Evolutionary conservation across 345 rosid genomes (phyloP), one percentile per base, ranked within the genome.

Genomic region (Eucalyptus brandiana): DNA sequence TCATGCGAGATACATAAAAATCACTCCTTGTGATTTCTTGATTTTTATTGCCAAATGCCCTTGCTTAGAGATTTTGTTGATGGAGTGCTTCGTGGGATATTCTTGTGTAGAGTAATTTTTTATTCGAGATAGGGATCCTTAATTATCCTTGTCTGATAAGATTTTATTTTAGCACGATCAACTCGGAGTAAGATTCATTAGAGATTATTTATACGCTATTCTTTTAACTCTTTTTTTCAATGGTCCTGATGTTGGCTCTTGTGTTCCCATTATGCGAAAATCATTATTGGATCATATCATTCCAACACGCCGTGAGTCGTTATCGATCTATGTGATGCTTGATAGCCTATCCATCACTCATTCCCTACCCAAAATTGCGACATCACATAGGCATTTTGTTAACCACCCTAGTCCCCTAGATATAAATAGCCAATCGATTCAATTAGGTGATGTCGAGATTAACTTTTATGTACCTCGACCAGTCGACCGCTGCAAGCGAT

Each of bases 251-350:
- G 34, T 34, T 5, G 6, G 7, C 23, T 34, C 24, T 0, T 17
- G 7, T 32, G 40, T 32, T 69, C 34, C 32, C 69, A 28, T 3
- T 1, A 69, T 69, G 23, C 2, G 2, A 69, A 34, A 69, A 18
- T 34, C 14, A 0, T 69, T 18, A 69, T 5, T 5, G 7, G 21
- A 11, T 69, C 14, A 8, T 34, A 69, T 34, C 7, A 4, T 32
- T 69, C 6, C 19, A 1, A 69, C 26, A 69, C 0, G 5, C 2
- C 6, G 9, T 6, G 6, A n/a, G 76, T n/a, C 37, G 2, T n/a
- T 5, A n/a, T 8, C 40, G 3, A 34, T 69, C 8, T 5, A 1
- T 18, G 0, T 8, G 3, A 65, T 4, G 2, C 24, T 69, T 5
- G 26, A 69, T 69, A 18, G 19, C 7, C 3, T 18, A 10, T 17